These are phyloP conservation scores for Penicillium italicum DNA, from an alignment of 2,329 filamentous ascomycete genomes.

Conservation along the genomic window DNA sequence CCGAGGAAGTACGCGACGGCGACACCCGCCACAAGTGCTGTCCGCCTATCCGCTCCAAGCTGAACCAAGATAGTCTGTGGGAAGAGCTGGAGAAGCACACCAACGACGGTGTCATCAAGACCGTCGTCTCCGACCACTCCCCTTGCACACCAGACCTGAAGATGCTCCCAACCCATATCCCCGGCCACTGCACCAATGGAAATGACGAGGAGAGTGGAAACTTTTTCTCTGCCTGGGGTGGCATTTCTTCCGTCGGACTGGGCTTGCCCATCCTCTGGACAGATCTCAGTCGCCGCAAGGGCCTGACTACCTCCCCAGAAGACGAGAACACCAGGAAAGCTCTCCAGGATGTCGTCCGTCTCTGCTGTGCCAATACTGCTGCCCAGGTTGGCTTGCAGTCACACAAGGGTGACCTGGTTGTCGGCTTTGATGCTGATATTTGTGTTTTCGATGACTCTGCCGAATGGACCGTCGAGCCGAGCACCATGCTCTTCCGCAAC, in stretches of 20 bases:
- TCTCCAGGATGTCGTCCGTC: constrained; percentile 74
- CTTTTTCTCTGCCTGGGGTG: constrained; percentile 95
- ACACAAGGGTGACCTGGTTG: constrained; percentile 74
- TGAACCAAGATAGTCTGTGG: constrained; percentile 86
- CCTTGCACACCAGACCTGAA: constrained; percentile 95
- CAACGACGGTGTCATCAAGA: constrained; percentile 77
- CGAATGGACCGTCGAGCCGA: constrained; percentile 67
- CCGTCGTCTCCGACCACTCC: constrained; percentile 91
- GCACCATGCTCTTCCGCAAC: constrained; percentile 91
- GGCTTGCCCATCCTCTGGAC: constrained; percentile 89
- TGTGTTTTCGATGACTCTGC: constrained; percentile 87
- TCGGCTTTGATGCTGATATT: constrained; percentile 84
- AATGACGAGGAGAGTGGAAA: constrained; percentile 58
- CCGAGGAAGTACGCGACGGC: constrained; percentile 76
- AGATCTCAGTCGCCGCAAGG: constrained; percentile 61
- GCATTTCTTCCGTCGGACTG: constrained; percentile 88
- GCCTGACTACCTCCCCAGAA: constrained; percentile 39
- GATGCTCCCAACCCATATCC: constrained; percentile 71
- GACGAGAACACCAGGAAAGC: constrained; percentile 47
- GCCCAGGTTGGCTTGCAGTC: constrained; percentile 79
- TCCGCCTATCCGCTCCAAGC: constrained; percentile 76
- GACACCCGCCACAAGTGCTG: constrained; percentile 95
- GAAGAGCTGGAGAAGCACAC: constrained; percentile 62
- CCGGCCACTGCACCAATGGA: constrained; percentile 40
- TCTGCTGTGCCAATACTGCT: constrained; percentile 84